A percentile compares a stretch with the other conserved stretches of the same genome.
Conservation (phyloP, 164 flowering plant species). For the Chimonanthus praecox region DNA sequence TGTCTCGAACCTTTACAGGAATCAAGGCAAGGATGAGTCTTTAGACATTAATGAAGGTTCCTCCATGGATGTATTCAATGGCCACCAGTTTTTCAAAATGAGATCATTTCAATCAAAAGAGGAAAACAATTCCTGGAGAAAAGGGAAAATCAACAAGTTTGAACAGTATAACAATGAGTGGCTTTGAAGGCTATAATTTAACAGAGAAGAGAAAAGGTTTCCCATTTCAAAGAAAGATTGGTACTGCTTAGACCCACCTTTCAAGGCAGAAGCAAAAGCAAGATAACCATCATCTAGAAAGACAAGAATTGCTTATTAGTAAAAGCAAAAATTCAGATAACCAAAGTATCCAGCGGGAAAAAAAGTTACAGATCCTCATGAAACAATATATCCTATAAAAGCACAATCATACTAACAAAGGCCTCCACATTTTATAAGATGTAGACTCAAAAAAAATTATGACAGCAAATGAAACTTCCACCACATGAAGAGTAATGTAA, state of each 20-base stretch:
- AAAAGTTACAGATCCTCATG: neutral
- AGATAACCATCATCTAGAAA: neutral
- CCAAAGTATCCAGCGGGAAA: neutral
- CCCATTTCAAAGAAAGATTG: neutral
- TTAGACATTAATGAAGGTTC: neutral
- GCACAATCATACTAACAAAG: neutral
- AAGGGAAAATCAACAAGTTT: neutral
- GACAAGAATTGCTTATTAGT: neutral
- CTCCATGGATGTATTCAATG: neutral
- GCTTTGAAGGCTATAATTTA: neutral
- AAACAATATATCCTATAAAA: neutral
- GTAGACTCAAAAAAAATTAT: neutral
- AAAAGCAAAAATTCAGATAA: neutral
- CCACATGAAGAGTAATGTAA: neutral
- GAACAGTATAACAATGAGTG: neutral
- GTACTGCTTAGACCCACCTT: neutral
- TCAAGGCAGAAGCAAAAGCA: neutral
- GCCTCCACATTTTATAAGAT: neutral
- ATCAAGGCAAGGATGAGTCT: neutral
- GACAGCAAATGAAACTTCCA: neutral
- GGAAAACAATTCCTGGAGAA: neutral
- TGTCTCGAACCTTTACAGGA: constrained; percentile 15
- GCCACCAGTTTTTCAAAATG: neutral
- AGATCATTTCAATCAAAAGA: neutral
- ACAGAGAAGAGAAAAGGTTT: neutral